These are phyloP conservation scores for Plasmodium chabaudi DNA, from an alignment of 169 alveolate species.

Conservation along the genomic window DNA sequence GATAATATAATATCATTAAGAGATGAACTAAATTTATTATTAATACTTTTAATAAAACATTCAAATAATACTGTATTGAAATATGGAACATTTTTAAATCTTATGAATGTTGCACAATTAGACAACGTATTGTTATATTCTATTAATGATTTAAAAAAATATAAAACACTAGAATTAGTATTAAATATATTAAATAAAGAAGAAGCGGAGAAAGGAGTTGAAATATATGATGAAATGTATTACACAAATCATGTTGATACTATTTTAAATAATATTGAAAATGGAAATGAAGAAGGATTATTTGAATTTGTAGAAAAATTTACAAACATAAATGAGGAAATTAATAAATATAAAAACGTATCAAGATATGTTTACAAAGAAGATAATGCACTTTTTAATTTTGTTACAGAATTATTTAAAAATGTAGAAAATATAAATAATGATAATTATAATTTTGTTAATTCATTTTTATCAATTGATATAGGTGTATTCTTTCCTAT, in stretches of 20 bases:
- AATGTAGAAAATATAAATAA: constrained; percentile 76
- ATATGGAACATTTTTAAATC: constrained; percentile 57
- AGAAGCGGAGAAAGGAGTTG: not conserved
- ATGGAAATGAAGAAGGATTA: not conserved
- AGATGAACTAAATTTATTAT: constrained; percentile 40
- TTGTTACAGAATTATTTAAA: constrained; percentile 75
- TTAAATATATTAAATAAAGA: constrained; percentile 21
- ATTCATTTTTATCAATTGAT: constrained; percentile 70
- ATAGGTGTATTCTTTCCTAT: constrained; percentile 68
- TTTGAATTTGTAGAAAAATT: constrained; percentile 3
- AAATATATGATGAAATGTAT: not conserved
- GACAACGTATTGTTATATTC: constrained; percentile 70
- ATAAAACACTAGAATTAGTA: constrained; percentile 45
- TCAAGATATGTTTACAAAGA: constrained; percentile 58
- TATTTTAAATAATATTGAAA: not conserved
- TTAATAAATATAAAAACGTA: constrained; percentile 64
- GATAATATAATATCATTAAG: constrained; percentile 42
- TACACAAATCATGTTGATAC: not conserved
- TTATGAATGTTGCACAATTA: constrained; percentile 72
- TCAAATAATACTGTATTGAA: constrained; percentile 69
- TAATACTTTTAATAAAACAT: constrained; percentile 28
- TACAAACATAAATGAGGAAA: constrained; percentile 24
- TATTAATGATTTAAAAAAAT: constrained; percentile 35
- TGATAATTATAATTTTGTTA: constrained; percentile 73
- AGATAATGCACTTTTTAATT: constrained; percentile 63